Evolutionary conservation across 305 asterid species (phyloP).

Genomic region (Fraxinus latifolia): DNA sequence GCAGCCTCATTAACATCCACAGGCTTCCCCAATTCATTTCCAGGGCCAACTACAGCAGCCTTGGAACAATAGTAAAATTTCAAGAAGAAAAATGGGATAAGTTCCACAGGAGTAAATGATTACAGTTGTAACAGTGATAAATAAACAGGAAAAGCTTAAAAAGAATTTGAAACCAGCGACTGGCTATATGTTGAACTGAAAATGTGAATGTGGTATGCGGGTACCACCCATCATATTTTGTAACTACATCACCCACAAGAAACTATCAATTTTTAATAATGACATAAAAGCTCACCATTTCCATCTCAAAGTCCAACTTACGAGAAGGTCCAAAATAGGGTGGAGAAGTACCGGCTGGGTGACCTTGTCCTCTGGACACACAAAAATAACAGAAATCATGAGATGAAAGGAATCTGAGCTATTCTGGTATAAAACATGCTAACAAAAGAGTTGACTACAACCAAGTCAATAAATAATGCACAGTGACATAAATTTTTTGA

Average conservation of each 20-base stretch:
- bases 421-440: background rate
- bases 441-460: background rate
- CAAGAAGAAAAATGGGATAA: slow-evolving; percentile 16
- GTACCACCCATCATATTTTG: background rate
- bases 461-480: slow-evolving; percentile 10
- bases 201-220: background rate
- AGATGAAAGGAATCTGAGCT: background rate
- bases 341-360: slow-evolving; percentile 52
- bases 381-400: slow-evolving; percentile 24
- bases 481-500: background rate
- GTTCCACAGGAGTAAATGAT: slow-evolving; percentile 11
- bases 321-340: slow-evolving; percentile 96
- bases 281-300: slow-evolving; percentile 60
- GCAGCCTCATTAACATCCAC: slow-evolving; percentile 72
- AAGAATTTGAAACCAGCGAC: slow-evolving; percentile 1
- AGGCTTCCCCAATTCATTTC: slow-evolving; percentile 79
- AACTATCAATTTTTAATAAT: background rate
- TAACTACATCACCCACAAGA: background rate
- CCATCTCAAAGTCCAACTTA: slow-evolving; percentile 94
- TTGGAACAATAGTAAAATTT: slow-evolving; percentile 29
- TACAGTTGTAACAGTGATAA: background rate
- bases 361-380: slow-evolving; percentile 81
- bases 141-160: slow-evolving; percentile 6
- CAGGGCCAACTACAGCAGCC: slow-evolving; percentile 97
- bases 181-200: background rate